Percentiles rank a stretch among this genome's conserved stretches.
phyloP scores from a whole-genome alignment of 306 rosid species.

The Lagenaria siceraria region DNA sequence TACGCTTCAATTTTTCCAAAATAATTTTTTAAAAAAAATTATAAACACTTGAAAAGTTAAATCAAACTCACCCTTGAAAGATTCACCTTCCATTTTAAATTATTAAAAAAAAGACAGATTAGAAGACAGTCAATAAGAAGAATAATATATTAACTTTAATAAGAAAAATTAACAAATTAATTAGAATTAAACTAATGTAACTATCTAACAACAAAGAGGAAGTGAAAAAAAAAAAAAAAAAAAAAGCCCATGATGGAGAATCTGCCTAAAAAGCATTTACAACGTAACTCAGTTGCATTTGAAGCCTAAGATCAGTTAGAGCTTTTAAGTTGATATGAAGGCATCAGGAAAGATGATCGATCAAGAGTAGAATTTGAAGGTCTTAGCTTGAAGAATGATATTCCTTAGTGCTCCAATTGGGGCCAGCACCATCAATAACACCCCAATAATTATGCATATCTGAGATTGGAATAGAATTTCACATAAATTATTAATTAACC shows the following conservation, averaged over 20 bases:
- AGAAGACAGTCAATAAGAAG: too few relatives aligned
- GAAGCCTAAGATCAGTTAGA: neutral
- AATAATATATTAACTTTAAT: too few relatives aligned
- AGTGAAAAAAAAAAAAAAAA: neutral
- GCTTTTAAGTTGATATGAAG: neutral
- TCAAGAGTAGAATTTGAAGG: conserved; percentile 3
- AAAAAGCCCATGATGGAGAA: conserved; percentile 10
- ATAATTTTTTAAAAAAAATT: too few relatives aligned
- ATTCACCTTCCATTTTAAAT: too few relatives aligned
- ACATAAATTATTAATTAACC: neutral
- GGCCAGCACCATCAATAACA: conserved; percentile 9
- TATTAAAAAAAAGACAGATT: too few relatives aligned
- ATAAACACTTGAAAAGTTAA: too few relatives aligned
- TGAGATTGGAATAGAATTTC: neutral
- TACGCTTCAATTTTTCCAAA: too few relatives aligned
- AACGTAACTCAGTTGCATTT: neutral
- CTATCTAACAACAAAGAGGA: neutral
- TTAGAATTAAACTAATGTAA: neutral
- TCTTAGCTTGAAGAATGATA: conserved; percentile 11
- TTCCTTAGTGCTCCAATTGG: conserved; percentile 18
- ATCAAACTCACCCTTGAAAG: too few relatives aligned
- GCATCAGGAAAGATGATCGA: neutral
- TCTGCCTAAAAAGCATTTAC: neutral
- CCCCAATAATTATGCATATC: conserved; percentile 17
- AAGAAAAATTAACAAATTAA: neutral